These are phyloP conservation scores for Tetragonia tetragonoides DNA, from an alignment of 148 eudicot species.

Conservation along the genomic window DNA sequence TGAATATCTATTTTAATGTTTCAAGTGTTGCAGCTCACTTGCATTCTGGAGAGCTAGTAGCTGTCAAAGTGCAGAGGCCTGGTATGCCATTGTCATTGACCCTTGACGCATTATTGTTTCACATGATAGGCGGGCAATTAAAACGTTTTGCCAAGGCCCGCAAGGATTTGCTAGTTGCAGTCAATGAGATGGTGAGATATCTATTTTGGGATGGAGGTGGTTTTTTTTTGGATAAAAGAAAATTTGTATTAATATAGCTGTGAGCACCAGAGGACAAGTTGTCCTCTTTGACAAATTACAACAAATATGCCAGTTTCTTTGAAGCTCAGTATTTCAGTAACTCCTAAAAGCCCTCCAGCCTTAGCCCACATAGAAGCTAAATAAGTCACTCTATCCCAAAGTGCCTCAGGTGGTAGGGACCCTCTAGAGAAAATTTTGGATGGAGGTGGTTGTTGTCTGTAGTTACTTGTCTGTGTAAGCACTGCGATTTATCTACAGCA, in stretches of 20 bases:
- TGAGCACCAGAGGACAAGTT: too few species aligned
- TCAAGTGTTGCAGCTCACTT: constrained; percentile 98
- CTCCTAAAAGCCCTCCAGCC: too few species aligned
- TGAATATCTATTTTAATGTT: constrained; percentile 41
- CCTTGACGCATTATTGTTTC: constrained; percentile 89
- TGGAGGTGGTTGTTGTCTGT: neutral
- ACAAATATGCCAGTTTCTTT: too few species aligned
- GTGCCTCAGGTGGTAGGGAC: too few species aligned
- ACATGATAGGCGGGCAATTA: constrained; percentile 95
- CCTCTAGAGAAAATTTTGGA: neutral
- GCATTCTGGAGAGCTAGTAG: constrained; percentile 97
- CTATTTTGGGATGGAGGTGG: neutral
- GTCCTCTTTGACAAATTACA: too few species aligned
- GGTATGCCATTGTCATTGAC: constrained; percentile 86
- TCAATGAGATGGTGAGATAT: constrained; percentile 89
- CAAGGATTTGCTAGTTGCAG: constrained; percentile 94
- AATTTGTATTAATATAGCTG: too few species aligned
- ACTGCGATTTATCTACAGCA: constrained; percentile 2
- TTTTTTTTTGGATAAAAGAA: neutral
- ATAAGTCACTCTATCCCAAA: too few species aligned
- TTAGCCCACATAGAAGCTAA: too few species aligned
- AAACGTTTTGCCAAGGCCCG: constrained; percentile 97
- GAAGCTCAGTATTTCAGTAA: too few species aligned
- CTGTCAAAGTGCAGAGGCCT: constrained; percentile 99
- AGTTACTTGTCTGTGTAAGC: neutral